Conservation (phyloP, 495 filamentous ascomycete species). For the Stereocaulon alpinum region DNA sequence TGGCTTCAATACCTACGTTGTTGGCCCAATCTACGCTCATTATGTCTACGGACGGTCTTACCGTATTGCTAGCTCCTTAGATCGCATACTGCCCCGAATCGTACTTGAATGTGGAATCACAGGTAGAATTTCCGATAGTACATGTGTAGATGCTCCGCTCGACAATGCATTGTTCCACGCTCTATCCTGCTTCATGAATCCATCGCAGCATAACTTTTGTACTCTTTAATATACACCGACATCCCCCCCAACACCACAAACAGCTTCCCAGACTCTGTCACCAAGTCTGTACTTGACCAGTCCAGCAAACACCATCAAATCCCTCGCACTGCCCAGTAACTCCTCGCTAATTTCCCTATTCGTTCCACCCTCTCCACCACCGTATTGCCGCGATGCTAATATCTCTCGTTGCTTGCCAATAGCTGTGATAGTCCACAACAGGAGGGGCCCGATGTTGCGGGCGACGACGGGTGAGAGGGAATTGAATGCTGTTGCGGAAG, state of each 20-base stretch:
- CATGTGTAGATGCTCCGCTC: background rate
- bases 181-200: background rate
- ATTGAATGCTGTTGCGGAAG: conserved; percentile 64
- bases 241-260: conserved; percentile 68
- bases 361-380: conserved; percentile 66
- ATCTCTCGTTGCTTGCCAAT: conserved; percentile 64
- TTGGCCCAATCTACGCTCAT: too few species aligned
- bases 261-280: conserved; percentile 63
- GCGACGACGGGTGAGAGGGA: conserved; percentile 64
- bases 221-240: conserved; percentile 43
- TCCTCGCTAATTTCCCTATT: conserved; percentile 57
- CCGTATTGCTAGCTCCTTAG: too few species aligned
- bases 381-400: conserved; percentile 54
- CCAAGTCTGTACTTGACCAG: conserved; percentile 82
- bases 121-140: too few species aligned
- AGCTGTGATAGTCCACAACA: conserved; percentile 86
- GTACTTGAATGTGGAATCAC: too few species aligned
- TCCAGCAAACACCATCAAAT: conserved; percentile 88
- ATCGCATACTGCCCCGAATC: too few species aligned
- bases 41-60: too few species aligned
- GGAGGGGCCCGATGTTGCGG: conserved; percentile 73
- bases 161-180: background rate
- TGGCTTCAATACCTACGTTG: too few species aligned
- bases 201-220: background rate
- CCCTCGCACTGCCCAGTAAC: conserved; percentile 66